Conservation (phyloP, 2,329 filamentous ascomycete species). For the Cladosporium halotolerans region DNA sequence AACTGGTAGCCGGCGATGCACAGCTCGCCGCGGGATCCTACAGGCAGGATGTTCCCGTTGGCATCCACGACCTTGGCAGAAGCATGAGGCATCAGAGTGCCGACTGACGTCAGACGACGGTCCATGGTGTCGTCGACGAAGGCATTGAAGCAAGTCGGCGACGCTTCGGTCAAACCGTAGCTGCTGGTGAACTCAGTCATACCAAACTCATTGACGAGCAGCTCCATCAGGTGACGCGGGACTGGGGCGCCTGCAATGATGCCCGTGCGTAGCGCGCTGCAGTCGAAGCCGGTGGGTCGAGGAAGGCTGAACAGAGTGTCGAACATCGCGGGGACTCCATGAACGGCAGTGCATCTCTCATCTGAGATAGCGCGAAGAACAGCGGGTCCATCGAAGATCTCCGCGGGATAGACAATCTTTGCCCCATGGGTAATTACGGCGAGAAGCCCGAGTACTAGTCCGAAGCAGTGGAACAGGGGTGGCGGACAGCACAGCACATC, state of each 20-base stretch:
- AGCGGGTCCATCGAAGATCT: conserved; percentile 63
- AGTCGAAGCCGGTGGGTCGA: conserved; percentile 43
- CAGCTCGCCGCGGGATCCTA: conserved; percentile 65
- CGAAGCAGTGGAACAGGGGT: conserved; percentile 81
- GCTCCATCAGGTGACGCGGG: conserved; percentile 67
- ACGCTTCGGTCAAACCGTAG: conserved; percentile 66
- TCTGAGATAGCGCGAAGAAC: conserved; percentile 57
- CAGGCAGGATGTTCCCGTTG: conserved; percentile 58
- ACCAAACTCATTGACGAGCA: conserved; percentile 62
- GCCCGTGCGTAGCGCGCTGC: conserved; percentile 57
- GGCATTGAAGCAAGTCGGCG: conserved; percentile 74
- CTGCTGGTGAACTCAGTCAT: conserved; percentile 62
- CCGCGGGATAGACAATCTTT: conserved; percentile 69
- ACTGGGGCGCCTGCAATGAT: conserved; percentile 76
- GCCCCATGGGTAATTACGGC: conserved; percentile 67
- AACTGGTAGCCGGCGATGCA: conserved; percentile 74
- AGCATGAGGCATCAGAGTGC: conserved; percentile 66
- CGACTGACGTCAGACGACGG: conserved; percentile 63
- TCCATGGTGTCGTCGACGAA: conserved; percentile 66
- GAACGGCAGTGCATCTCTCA: conserved; percentile 58
- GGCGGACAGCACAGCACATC: conserved; percentile 76
- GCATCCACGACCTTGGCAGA: conserved; percentile 71
- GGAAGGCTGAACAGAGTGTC: conserved; percentile 53
- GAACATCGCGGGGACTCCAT: conserved; percentile 82
- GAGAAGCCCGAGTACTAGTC: conserved; percentile 69